Conservation (phyloP, 1,284 basidiomycete species). For the Clitocybe nebularis region DNA sequence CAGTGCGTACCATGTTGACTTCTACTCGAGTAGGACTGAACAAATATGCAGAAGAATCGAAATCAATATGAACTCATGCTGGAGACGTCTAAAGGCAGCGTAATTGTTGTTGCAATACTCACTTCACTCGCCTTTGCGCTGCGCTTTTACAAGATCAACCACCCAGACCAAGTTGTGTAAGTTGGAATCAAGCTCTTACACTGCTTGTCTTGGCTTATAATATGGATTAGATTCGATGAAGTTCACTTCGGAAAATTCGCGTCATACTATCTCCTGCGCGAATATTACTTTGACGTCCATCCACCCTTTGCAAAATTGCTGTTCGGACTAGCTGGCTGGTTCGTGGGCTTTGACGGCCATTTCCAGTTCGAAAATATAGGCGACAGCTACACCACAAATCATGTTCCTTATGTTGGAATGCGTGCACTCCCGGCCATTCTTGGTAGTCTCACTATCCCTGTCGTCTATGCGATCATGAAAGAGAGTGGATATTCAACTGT, state of each 20-base stretch:
- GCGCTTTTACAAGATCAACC: slow-evolving; percentile 91
- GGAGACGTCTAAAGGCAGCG: slow-evolving; percentile 58
- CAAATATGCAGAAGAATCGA: slow-evolving; percentile 40
- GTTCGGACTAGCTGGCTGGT: slow-evolving; percentile 91
- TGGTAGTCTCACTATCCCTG: slow-evolving; percentile 83
- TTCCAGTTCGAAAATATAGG: slow-evolving; percentile 97
- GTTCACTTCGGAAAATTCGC: slow-evolving; percentile 97
- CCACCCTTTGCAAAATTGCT: slow-evolving; percentile 94
- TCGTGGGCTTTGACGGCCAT: slow-evolving; percentile 92
- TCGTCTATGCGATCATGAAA: slow-evolving; percentile 97
- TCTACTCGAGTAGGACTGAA: slow-evolving; percentile 4
- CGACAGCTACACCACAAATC: slow-evolving; percentile 81
- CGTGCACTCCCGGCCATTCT: slow-evolving; percentile 89
- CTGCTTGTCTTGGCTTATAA: too few species aligned
- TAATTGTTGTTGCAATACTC: slow-evolving; percentile 54
- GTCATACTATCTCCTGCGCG: slow-evolving; percentile 82
- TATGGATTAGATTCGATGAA: slow-evolving; percentile 95
- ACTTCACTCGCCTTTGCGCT: slow-evolving; percentile 76
- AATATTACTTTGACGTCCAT: slow-evolving; percentile 99
- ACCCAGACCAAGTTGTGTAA: slow-evolving; percentile 93
- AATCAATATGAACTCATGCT: slow-evolving; percentile 57
- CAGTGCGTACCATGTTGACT: slow-evolving; percentile 28
- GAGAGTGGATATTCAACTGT: slow-evolving; percentile 93
- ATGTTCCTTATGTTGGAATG: slow-evolving; percentile 95
- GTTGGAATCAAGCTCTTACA: too few species aligned